A percentile compares a stretch with the other conserved stretches of the same genome.
These are phyloP conservation scores for Suillus subluteus DNA, from an alignment of 768 basidiomycete species.

Conservation along the genomic window DNA sequence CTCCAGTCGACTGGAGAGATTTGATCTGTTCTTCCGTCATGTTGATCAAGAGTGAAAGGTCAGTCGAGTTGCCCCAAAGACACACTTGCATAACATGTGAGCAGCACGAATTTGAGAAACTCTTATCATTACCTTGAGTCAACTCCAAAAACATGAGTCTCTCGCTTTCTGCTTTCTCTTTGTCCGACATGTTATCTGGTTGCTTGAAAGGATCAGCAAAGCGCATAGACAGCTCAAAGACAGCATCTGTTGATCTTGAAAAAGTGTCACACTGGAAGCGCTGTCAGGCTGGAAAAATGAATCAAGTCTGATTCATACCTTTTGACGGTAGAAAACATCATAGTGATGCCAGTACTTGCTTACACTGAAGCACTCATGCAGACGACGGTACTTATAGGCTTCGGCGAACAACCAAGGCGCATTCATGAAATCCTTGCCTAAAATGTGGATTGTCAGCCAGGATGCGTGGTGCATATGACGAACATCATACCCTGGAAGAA, in stretches of 20 bases:
- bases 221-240: slow-evolving; percentile 91
- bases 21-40: slow-evolving; percentile 99
- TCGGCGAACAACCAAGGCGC: slow-evolving; percentile 97
- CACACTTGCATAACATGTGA: slow-evolving; percentile 58
- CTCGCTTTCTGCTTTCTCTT: slow-evolving; percentile 67
- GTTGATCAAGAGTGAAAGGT: slow-evolving; percentile 92
- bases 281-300: slow-evolving; percentile 14
- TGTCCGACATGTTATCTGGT: slow-evolving; percentile 51
- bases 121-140: slow-evolving; percentile 69
- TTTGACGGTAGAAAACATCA: slow-evolving; percentile 95
- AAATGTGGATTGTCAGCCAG: slow-evolving; percentile 3
- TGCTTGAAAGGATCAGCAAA: slow-evolving; percentile 85
- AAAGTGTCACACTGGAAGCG: slow-evolving; percentile 84
- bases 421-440: slow-evolving; percentile 91
- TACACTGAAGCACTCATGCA: slow-evolving; percentile 92
- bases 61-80: slow-evolving; percentile 97
- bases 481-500: slow-evolving; percentile 74
- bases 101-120: slow-evolving; percentile 6
- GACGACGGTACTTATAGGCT: slow-evolving; percentile 89
- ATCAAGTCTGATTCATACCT: slow-evolving; percentile 45
- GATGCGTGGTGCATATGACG: background rate
- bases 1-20: slow-evolving; percentile 92
- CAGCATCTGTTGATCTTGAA: slow-evolving; percentile 88
- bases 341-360: slow-evolving; percentile 90
- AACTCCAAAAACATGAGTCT: slow-evolving; percentile 89